phyloP scores from a whole-genome alignment of 177 flowering plant species.

The Vitis hybrid region DNA sequence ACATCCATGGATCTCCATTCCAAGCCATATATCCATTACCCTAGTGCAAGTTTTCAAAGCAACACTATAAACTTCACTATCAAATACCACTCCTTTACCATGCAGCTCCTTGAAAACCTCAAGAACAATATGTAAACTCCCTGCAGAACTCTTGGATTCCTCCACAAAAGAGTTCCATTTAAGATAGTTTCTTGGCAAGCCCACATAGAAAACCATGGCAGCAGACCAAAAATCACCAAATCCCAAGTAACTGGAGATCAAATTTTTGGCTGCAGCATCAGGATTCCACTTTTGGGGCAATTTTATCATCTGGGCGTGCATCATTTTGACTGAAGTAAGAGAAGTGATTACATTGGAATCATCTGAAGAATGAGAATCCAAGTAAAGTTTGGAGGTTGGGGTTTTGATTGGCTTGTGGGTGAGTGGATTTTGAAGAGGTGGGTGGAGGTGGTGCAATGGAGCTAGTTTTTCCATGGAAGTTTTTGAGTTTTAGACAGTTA shows the following conservation, averaged over 20 bases:
- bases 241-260: constrained; percentile 46
- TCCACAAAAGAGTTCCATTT: constrained; percentile 39
- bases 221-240: constrained; percentile 51
- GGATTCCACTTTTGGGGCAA: constrained; percentile 16
- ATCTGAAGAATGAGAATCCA: constrained; percentile 3
- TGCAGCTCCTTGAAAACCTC: constrained; percentile 46
- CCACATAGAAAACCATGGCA: constrained; percentile 41
- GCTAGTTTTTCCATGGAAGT: constrained; percentile 37
- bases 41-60: constrained; percentile 39
- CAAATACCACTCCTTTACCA: constrained; percentile 40
- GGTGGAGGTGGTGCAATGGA: constrained; percentile 19
- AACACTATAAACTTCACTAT: constrained; percentile 22
- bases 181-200: constrained; percentile 27
- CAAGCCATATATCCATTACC: constrained; percentile 39
- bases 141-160: constrained; percentile 36
- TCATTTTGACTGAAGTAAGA: constrained; percentile 32
- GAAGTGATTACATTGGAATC: constrained; percentile 25
- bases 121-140: constrained; percentile 35
- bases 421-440: constrained; percentile 19
- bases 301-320: constrained; percentile 61
- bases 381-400: constrained; percentile 7
- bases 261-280: constrained; percentile 17
- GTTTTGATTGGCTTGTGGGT: constrained; percentile 14
- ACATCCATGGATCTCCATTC: constrained; percentile 52
- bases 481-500: constrained; percentile 4